Conservation (phyloP, 2,329 filamentous ascomycete species). For the Dryadomyces quercivorus region DNA sequence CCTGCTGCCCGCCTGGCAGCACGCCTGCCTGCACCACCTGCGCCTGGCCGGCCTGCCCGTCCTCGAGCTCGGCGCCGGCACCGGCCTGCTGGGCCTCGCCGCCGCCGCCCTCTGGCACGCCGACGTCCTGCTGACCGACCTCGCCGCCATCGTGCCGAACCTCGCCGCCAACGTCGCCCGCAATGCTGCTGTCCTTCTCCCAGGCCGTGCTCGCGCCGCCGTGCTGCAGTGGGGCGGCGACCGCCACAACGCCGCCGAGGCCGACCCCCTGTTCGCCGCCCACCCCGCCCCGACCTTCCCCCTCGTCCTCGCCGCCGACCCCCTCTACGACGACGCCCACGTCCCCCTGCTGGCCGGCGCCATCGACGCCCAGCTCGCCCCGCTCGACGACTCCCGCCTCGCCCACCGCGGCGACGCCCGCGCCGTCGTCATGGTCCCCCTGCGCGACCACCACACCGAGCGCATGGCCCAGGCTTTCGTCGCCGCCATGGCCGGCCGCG, state of each 20-base stretch:
- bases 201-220: slow-evolving; percentile 47
- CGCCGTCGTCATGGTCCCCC: slow-evolving; percentile 69
- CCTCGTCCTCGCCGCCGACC: slow-evolving; percentile 74
- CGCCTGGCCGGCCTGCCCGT: slow-evolving; percentile 19
- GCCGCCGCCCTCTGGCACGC: slow-evolving; percentile 60
- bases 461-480: slow-evolving; percentile 52
- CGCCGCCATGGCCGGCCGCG: slow-evolving; percentile 37
- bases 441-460: slow-evolving; percentile 55
- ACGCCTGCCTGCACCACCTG: neutral
- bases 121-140: slow-evolving; percentile 64
- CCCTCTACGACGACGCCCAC: slow-evolving; percentile 77
- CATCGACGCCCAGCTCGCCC: slow-evolving; percentile 62
- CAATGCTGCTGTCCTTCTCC: no score
- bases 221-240: slow-evolving; percentile 56
- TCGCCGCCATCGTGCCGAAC: slow-evolving; percentile 75
- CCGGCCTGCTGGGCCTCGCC: slow-evolving; percentile 78
- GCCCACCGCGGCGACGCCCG: neutral
- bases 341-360: slow-evolving; percentile 61
- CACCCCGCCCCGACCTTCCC: slow-evolving; percentile 18
- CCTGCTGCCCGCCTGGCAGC: slow-evolving; percentile 35
- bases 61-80: slow-evolving; percentile 81
- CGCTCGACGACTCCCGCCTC: slow-evolving; percentile 26
- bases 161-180: slow-evolving; percentile 57
- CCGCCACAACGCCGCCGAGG: slow-evolving; percentile 21
- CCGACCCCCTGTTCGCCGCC: slow-evolving; percentile 30